These are phyloP conservation scores for Stylosanthes scabra DNA, from an alignment of 331 rosid genomes.

Conservation along the genomic window DNA sequence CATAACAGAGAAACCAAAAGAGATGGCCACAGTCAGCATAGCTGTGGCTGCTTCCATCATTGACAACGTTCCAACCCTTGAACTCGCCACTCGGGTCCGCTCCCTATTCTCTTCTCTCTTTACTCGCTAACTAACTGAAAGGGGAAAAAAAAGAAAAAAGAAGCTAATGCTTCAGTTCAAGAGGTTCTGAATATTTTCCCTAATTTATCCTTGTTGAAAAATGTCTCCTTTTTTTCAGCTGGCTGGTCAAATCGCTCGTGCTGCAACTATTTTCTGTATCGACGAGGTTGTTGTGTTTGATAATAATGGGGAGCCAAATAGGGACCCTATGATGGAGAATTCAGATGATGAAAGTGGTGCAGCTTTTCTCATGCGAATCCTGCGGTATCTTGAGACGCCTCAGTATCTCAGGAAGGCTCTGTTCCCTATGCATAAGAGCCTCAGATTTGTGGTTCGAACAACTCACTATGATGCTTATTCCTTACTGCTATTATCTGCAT, in stretches of 20 bases:
- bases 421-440: constrained; percentile 81
- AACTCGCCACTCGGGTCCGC: constrained; percentile 86
- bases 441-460: constrained; percentile 81
- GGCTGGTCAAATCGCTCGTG: constrained; percentile 98
- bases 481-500: constrained; percentile 11
- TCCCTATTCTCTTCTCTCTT: neutral
- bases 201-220: neutral
- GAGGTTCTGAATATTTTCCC: constrained; percentile 4
- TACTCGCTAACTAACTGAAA: neutral
- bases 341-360: constrained; percentile 84
- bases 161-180: neutral
- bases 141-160: neutral
- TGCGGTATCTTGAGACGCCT: constrained; percentile 95
- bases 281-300: constrained; percentile 96
- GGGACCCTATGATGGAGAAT: constrained; percentile 41
- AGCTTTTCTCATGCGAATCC: constrained; percentile 72
- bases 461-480: constrained; percentile 29
- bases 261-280: constrained; percentile 92
- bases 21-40: constrained; percentile 69
- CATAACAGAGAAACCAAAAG: constrained; percentile 29
- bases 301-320: constrained; percentile 51
- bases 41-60: constrained; percentile 95
- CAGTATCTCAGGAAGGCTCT: constrained; percentile 91
- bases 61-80: constrained; percentile 84
- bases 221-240: constrained; percentile 57